A percentile compares a stretch with the other conserved stretches of the same genome.
phyloP scores from a whole-genome alignment of 768 basidiomycete species.

The Termitomyces titanicus region DNA sequence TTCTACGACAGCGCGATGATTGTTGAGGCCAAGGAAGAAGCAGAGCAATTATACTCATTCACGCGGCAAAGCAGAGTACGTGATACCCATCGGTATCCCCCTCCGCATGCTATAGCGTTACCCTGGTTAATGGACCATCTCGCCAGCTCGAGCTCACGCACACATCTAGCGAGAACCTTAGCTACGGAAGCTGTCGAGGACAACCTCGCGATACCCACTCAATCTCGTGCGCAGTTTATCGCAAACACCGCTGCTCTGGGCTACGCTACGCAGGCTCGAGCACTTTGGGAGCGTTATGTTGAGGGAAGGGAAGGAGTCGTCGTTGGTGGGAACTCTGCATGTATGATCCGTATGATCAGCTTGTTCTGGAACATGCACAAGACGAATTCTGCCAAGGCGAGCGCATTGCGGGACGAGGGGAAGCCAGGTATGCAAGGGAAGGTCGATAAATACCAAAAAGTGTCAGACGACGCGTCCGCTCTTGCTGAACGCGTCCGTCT shows the following conservation, averaged over 20 bases:
- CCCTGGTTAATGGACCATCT: slow-evolving; percentile 54
- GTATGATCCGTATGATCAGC: slow-evolving; percentile 49
- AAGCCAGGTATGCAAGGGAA: not conserved
- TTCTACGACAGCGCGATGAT: slow-evolving; percentile 41
- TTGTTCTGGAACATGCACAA: slow-evolving; percentile 33
- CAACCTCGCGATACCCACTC: slow-evolving; percentile 36
- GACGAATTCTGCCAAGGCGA: slow-evolving; percentile 8
- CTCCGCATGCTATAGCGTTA: slow-evolving; percentile 43
- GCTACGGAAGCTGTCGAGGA: slow-evolving; percentile 44
- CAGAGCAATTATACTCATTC: slow-evolving; percentile 43
- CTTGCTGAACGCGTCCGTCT: slow-evolving; percentile 46
- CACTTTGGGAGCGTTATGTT: slow-evolving; percentile 56
- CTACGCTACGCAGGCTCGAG: slow-evolving; percentile 43
- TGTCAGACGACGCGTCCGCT: slow-evolving; percentile 20
- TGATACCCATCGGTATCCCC: slow-evolving; percentile 38
- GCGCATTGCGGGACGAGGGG: not conserved
- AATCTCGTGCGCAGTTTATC: slow-evolving; percentile 49
- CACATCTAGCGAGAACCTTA: slow-evolving; percentile 46
- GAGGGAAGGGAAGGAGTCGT: slow-evolving; percentile 33
- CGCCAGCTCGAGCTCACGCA: slow-evolving; percentile 29
- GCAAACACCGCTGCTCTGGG: slow-evolving; percentile 41
- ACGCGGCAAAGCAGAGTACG: slow-evolving; percentile 32
- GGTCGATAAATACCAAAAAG: slow-evolving; percentile 8
- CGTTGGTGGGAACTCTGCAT: slow-evolving; percentile 40
- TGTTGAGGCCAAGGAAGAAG: slow-evolving; percentile 27